phyloP scores from a whole-genome alignment of 352 stramenopile genomes.

The Phytopythium aichiense region DNA sequence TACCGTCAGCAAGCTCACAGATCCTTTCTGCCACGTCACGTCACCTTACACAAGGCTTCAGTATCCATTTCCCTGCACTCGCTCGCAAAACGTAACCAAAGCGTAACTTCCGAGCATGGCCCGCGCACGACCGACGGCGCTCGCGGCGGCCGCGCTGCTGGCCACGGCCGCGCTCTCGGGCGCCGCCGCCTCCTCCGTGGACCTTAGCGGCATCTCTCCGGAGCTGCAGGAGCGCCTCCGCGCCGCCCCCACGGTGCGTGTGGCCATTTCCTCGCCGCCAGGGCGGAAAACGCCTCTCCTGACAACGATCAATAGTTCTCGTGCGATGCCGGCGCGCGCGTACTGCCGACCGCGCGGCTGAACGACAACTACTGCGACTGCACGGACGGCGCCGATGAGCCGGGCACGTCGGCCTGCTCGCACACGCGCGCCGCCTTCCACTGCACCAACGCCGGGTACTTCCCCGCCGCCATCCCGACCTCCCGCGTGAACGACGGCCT shows the following conservation, averaged over 20 bases:
- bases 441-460: conserved; percentile 77
- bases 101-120: not conserved
- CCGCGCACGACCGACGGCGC: not conserved
- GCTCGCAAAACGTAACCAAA: not conserved
- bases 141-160: not conserved
- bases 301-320: conserved; percentile 40
- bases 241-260: conserved; percentile 31
- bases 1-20: not conserved
- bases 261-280: too few species aligned
- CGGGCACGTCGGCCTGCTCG: conserved; percentile 82
- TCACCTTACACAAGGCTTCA: not conserved
- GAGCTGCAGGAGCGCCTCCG: conserved; percentile 34
- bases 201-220: conserved; percentile 36
- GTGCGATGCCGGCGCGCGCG: conserved; percentile 58
- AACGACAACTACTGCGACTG: conserved; percentile 97
- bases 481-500: conserved; percentile 75
- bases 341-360: conserved; percentile 45
- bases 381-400: conserved; percentile 86
- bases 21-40: conserved; percentile 1
- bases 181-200: conserved; percentile 7
- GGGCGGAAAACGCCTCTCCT: not conserved
- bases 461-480: conserved; percentile 48
- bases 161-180: not conserved
- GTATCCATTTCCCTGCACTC: not conserved
- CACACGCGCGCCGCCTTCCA: conserved; percentile 51